Conservation (phyloP, 768 basidiomycete genomes). For the Cubamyces lactineus region DNA sequence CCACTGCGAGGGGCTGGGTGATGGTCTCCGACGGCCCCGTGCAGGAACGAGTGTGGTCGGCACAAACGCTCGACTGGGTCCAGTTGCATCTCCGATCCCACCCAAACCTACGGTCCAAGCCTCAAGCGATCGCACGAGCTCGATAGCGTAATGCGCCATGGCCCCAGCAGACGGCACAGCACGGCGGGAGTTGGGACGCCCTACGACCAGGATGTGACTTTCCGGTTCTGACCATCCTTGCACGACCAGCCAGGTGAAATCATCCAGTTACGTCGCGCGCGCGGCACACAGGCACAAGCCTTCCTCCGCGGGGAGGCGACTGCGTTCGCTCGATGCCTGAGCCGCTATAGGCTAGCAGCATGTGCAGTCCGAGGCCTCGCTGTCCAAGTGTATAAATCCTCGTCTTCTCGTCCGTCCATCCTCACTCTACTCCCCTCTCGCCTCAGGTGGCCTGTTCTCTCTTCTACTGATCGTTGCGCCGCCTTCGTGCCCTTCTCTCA, state of each 20-base stretch:
- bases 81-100: constrained; percentile 16
- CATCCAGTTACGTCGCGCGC: constrained; percentile 11
- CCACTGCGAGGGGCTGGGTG: background rate
- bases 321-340: constrained; percentile 14
- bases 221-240: background rate
- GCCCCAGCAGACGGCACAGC: constrained; percentile 10
- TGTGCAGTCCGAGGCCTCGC: background rate
- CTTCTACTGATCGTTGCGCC: background rate
- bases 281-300: constrained; percentile 19
- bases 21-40: constrained; percentile 8
- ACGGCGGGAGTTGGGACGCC: background rate
- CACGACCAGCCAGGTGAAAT: constrained; percentile 11
- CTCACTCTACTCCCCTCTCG: constrained; percentile 19
- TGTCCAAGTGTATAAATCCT: constrained; percentile 27
- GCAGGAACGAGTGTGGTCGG: constrained; percentile 12
- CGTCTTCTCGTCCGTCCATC: constrained; percentile 6
- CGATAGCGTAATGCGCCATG: constrained; percentile 12
- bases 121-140: constrained; percentile 8
- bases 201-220: background rate
- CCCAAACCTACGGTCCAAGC: background rate
- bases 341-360: background rate
- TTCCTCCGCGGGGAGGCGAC: constrained; percentile 6
- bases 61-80: background rate
- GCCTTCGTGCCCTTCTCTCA: background rate
- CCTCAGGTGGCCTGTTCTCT: constrained; percentile 6